Base-by-base conservation (phyloP, 75 land plant genomes). In the Cryptomeria japonica region DNA sequence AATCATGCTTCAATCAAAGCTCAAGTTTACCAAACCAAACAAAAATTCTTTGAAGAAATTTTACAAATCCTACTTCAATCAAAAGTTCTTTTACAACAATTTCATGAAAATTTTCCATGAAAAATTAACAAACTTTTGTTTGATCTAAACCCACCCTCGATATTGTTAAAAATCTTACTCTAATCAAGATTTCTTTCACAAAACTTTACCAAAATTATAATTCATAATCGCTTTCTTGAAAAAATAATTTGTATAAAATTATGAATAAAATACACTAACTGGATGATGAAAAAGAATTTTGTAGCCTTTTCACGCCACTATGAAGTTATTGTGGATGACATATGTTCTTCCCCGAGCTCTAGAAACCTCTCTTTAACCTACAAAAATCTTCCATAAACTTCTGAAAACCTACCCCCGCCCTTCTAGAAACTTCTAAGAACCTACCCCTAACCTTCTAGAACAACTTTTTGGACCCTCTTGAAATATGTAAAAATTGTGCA, bases 291-390 rank as follows among this genome's bases (percentile, higher is more conserved):
- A 96, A 93, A n/a, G 90, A 96, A 96, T 32, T 75, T 93, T 80
- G 72, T 89, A 12, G 97, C 96, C 88, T 91, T 96, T 44, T 96
- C 95, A 25, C 91, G 94, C 95, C 95, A 96, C 87, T 88, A 91
- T 44, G 93, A 87, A 18, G 94, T 88, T 19, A 44, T 83, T 16
- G 86, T 77, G 80, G 92, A 89, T 49, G 92, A 86, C 93, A 93
- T 93, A 47, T 80, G 73, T n/a, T 7, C 73, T 70, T n/a, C 73
- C 73, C 4, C 83, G 6, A 25, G 83, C 83, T 80, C 11, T 19
- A 9, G 4, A 25, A 42, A 80, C 44, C 83, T 38, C 83, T 22
- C 47, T 3, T 22, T 15, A 16, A 1, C n/a, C 47, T 80, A 42
- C 47, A 19, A 19, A 25, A 39, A 6, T 47, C 41, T 77, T 16